phyloP scores from a whole-genome alignment of 192 early-diverging fungal genomes.

The Linnemannia elongata region DNA sequence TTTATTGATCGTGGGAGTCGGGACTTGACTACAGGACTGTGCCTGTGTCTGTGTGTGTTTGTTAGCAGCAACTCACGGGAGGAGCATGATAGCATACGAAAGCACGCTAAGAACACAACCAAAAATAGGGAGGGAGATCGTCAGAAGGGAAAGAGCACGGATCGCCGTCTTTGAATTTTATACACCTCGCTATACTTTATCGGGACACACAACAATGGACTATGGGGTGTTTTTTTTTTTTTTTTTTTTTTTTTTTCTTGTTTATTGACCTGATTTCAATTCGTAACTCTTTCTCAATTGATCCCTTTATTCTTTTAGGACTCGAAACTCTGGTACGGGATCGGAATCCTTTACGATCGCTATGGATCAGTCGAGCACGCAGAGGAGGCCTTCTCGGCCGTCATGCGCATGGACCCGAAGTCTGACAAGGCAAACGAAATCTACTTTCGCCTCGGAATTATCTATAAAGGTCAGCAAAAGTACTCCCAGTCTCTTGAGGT shows the following conservation, averaged over 20 bases:
- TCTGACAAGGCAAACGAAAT: slow-evolving; percentile 98
- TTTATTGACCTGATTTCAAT: not conserved
- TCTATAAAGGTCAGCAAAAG: slow-evolving; percentile 93
- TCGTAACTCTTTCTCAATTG: not conserved
- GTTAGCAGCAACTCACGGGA: not conserved
- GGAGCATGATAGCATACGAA: not conserved
- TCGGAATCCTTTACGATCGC: slow-evolving; percentile 96
- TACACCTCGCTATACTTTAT: not conserved
- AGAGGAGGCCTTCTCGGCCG: slow-evolving; percentile 94
- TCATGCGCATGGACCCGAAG: slow-evolving; percentile 92
- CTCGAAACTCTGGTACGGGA: slow-evolving; percentile 99
- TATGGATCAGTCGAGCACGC: slow-evolving; percentile 97
- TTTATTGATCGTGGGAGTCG: not conserved
- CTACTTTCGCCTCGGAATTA: slow-evolving; percentile 95
- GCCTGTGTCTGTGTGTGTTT: not conserved
- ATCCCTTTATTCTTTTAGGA: slow-evolving; percentile 67
- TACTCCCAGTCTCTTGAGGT: slow-evolving; percentile 78
- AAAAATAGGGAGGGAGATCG: slow-evolving; percentile 6
- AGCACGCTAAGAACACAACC: not conserved
- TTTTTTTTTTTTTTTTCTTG: not conserved
- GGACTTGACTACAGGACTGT: not conserved
- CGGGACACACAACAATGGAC: not conserved
- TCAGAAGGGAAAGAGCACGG: slow-evolving; percentile 1
- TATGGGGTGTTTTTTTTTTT: too few relatives aligned
- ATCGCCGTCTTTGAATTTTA: not conserved